A percentile compares a stretch with the other conserved stretches of the same genome.
Evolutionary conservation across 495 filamentous ascomycete genomes (phyloP).

Genomic region (Cercophora newfieldiana): DNA sequence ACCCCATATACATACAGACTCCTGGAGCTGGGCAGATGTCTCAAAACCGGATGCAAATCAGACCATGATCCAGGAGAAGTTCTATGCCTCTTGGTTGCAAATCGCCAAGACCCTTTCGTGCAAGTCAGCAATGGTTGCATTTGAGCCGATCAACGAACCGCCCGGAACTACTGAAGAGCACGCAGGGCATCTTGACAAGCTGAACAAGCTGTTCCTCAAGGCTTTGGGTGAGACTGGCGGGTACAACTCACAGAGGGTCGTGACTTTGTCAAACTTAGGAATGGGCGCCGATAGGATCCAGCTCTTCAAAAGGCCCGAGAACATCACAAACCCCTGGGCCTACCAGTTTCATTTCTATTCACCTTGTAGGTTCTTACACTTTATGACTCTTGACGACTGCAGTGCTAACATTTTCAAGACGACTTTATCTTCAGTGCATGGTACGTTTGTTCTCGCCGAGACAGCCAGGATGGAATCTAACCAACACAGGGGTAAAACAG

Average conservation of each 20-base stretch:
- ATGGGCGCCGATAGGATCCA: slow-evolving; percentile 55
- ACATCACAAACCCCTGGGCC: slow-evolving; percentile 58
- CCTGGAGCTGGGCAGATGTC: slow-evolving; percentile 62
- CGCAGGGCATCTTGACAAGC: slow-evolving; percentile 52
- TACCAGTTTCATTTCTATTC: slow-evolving; percentile 66
- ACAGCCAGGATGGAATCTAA: neutral
- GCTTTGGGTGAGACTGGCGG: slow-evolving; percentile 57
- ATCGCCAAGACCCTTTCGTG: slow-evolving; percentile 57
- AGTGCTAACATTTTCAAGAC: slow-evolving; percentile 21
- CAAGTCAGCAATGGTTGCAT: slow-evolving; percentile 56
- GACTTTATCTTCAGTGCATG: slow-evolving; percentile 55
- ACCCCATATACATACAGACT: too few relatives aligned
- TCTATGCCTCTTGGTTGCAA: slow-evolving; percentile 59
- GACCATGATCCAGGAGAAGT: slow-evolving; percentile 57
- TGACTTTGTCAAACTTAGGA: slow-evolving; percentile 55
- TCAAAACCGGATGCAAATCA: slow-evolving; percentile 46
- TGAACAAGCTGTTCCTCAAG: slow-evolving; percentile 59
- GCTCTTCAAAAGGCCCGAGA: slow-evolving; percentile 53
- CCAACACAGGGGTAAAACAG: slow-evolving; percentile 54
- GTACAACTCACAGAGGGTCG: slow-evolving; percentile 55
- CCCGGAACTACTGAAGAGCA: slow-evolving; percentile 53
- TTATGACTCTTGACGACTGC: slow-evolving; percentile 28
- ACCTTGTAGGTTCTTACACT: slow-evolving; percentile 47
- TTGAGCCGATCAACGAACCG: slow-evolving; percentile 64
- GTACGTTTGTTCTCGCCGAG: slow-evolving; percentile 4